phyloP scores from a whole-genome alignment of 2,329 filamentous ascomycete species.

The Plenodomus lindquistii region DNA sequence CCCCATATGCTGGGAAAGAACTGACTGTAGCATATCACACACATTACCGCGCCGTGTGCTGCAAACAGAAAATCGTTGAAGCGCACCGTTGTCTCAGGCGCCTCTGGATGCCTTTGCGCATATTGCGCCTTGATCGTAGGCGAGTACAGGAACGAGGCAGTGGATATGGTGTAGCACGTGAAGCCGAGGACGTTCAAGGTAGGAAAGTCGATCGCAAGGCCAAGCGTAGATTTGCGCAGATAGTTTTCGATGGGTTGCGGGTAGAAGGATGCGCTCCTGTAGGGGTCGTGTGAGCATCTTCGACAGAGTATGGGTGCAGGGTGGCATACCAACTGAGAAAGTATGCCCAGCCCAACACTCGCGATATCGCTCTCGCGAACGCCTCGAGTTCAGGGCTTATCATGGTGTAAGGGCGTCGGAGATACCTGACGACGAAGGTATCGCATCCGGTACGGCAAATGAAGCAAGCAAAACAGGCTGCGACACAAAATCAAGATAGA shows the following conservation, averaged over 20 bases:
- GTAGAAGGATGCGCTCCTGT: constrained; percentile 85
- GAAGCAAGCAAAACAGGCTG: constrained; percentile 3
- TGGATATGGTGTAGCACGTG: constrained; percentile 75
- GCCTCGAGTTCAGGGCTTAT: constrained; percentile 20
- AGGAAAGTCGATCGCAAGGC: constrained; percentile 87
- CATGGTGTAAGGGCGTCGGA: constrained; percentile 2
- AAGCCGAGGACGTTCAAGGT: constrained; percentile 75
- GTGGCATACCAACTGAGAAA: constrained; percentile 39
- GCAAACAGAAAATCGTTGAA: constrained; percentile 92
- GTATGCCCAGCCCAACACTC: constrained; percentile 43
- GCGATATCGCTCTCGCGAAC: constrained; percentile 39
- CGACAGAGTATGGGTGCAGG: background rate
- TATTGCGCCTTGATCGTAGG: constrained; percentile 79
- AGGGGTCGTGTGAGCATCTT: constrained; percentile 1
- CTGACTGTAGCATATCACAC: constrained; percentile 74
- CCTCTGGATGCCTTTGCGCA: constrained; percentile 72
- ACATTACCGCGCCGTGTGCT: constrained; percentile 75
- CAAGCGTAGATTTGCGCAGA: constrained; percentile 74
- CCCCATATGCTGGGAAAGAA: constrained; percentile 75
- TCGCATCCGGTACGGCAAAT: background rate
- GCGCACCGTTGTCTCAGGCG: constrained; percentile 79
- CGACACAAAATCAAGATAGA: background rate
- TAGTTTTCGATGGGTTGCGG: constrained; percentile 85
- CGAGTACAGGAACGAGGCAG: constrained; percentile 76
- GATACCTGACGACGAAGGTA: constrained; percentile 6